Evolutionary conservation across 805 yeast species (phyloP).

Genomic region (Nematodospora valgi): DNA sequence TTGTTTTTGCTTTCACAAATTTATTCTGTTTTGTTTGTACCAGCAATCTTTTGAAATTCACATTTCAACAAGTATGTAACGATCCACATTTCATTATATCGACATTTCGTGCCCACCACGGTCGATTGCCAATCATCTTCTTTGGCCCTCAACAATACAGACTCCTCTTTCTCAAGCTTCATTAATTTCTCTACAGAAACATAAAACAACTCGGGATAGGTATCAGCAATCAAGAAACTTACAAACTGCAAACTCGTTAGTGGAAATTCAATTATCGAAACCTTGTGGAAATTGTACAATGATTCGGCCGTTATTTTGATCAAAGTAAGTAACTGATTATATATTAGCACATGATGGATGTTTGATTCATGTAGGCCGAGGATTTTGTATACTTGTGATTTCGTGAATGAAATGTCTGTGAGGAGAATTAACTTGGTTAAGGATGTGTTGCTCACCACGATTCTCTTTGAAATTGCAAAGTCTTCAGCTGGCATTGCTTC

Average conservation of each 20-base stretch:
- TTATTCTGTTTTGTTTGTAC: no score
- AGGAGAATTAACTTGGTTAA: constrained; percentile 9
- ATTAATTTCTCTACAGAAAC: constrained; percentile 13
- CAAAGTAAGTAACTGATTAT: constrained; percentile 2
- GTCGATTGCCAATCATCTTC: not conserved
- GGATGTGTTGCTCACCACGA: constrained; percentile 9
- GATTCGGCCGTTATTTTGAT: not conserved
- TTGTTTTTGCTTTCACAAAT: not conserved
- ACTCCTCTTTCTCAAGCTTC: not conserved
- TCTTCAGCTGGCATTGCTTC: no score
- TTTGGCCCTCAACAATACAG: not conserved
- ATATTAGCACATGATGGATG: constrained; percentile 1
- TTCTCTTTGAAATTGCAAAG: no score
- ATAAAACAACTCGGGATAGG: constrained; percentile 18
- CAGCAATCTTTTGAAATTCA: not conserved
- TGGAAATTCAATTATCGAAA: constrained; percentile 15
- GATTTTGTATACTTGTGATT: constrained; percentile 4
- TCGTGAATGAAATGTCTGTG: constrained; percentile 6
- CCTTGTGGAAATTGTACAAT: not conserved
- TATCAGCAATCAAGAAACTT: constrained; percentile 20
- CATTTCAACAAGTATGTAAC: constrained; percentile 8
- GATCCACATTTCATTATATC: constrained; percentile 10
- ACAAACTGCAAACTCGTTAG: constrained; percentile 20
- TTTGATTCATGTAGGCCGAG: constrained; percentile 2
- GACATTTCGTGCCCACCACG: not conserved